These are phyloP conservation scores for Scheffersomyces amazonensis DNA, from an alignment of 805 yeast species.

Conservation along the genomic window DNA sequence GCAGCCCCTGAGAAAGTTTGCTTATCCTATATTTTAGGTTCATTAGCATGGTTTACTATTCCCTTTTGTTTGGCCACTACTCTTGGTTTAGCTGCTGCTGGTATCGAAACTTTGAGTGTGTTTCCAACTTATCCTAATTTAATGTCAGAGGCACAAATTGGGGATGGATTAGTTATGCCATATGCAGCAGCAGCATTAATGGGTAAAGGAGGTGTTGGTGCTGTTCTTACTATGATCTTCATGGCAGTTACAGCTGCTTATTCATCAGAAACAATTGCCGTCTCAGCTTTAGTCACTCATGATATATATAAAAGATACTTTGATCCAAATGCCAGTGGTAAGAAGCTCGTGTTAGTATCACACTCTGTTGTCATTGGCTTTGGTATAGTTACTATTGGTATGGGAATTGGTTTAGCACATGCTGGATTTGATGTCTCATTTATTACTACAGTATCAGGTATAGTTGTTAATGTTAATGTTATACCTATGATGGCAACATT, in stretches of 20 bases:
- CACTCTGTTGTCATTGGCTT: slow-evolving; percentile 61
- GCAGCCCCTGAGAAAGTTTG: slow-evolving; percentile 79
- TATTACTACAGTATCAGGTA: slow-evolving; percentile 84
- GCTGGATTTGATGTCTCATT: slow-evolving; percentile 86
- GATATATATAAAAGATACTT: slow-evolving; percentile 81
- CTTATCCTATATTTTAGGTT: slow-evolving; percentile 86
- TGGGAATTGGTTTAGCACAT: slow-evolving; percentile 77
- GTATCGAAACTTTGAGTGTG: slow-evolving; percentile 61
- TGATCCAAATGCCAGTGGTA: slow-evolving; percentile 76
- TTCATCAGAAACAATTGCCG: slow-evolving; percentile 88
- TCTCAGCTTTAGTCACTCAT: slow-evolving; percentile 80
- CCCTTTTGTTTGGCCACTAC: slow-evolving; percentile 83
- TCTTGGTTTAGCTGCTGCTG: slow-evolving; percentile 81
- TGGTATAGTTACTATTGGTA: slow-evolving; percentile 72
- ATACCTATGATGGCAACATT: slow-evolving; percentile 68
- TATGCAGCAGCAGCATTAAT: slow-evolving; percentile 79
- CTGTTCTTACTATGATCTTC: slow-evolving; percentile 72
- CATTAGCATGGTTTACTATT: slow-evolving; percentile 87
- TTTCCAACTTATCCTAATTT: slow-evolving; percentile 74
- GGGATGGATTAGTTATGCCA: slow-evolving; percentile 78
- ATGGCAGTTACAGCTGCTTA: slow-evolving; percentile 93
- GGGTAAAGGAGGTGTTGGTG: slow-evolving; percentile 88
- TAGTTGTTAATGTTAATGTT: slow-evolving; percentile 84
- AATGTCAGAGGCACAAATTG: slow-evolving; percentile 64
- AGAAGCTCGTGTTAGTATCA: slow-evolving; percentile 63